phyloP scores from a whole-genome alignment of 208 protist genomes.

The Leishmania lainsoni region DNA sequence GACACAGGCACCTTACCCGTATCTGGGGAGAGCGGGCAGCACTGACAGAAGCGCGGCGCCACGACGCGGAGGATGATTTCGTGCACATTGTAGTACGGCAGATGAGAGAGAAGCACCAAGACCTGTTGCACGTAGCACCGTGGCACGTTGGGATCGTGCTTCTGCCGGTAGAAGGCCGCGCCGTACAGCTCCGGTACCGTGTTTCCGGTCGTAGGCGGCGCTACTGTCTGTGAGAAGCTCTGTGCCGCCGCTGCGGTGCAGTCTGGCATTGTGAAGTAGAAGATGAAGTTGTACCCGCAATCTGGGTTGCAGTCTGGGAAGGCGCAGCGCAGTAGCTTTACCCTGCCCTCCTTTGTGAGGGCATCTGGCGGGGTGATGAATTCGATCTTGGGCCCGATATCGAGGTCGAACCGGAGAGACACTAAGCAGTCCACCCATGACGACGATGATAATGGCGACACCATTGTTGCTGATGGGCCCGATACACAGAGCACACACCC shows the following conservation, averaged over 20 bases:
- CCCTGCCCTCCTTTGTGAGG: conserved; percentile 58
- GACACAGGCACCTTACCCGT: conserved; percentile 60
- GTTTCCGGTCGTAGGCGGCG: conserved; percentile 23
- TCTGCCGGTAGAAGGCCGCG: conserved; percentile 84
- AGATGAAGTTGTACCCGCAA: conserved; percentile 86
- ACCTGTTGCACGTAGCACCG: conserved; percentile 89
- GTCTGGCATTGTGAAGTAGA: conserved; percentile 78
- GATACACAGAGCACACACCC: not conserved
- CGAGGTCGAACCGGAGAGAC: conserved; percentile 87
- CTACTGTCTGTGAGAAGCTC: conserved; percentile 35
- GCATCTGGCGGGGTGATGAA: conserved; percentile 56
- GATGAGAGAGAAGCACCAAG: conserved; percentile 73
- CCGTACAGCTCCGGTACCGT: conserved; percentile 64
- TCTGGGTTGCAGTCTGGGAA: conserved; percentile 90
- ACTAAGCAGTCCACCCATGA: conserved; percentile 81
- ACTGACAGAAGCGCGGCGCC: conserved; percentile 76
- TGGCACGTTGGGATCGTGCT: conserved; percentile 72
- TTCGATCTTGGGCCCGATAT: conserved; percentile 82
- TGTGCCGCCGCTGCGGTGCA: conserved; percentile 37
- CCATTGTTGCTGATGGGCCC: not conserved
- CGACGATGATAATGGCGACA: conserved; percentile 22
- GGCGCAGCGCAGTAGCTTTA: conserved; percentile 47
- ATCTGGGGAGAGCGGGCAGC: conserved; percentile 83
- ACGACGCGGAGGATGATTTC: conserved; percentile 86
- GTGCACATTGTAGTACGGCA: conserved; percentile 77